A percentile compares a stretch with the other conserved stretches of the same genome.
phyloP scores from a whole-genome alignment of 2,329 filamentous ascomycete species.

The Fusarium mangiferae region DNA sequence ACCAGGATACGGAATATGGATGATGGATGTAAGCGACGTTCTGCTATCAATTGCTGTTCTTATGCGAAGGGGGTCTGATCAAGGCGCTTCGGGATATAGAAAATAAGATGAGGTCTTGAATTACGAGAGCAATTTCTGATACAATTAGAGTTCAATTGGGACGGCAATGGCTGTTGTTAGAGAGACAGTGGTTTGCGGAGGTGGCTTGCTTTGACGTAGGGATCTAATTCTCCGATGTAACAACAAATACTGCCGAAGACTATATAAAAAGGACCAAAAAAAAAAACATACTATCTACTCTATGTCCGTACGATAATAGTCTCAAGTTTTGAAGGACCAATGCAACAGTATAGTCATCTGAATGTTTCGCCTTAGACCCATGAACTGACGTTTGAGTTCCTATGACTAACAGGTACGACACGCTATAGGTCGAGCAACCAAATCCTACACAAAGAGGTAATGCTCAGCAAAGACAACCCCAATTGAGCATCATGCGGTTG shows the following conservation, averaged over 20 bases:
- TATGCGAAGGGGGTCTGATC: background rate
- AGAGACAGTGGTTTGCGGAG: background rate
- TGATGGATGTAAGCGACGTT: slow-evolving; percentile 4
- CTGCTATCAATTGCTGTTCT: background rate
- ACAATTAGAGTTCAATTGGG: background rate
- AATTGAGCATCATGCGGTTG: slow-evolving; percentile 13
- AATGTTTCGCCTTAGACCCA: background rate
- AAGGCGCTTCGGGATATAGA: background rate
- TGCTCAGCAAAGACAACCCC: background rate
- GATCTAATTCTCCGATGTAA: background rate
- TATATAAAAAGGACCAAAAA: background rate
- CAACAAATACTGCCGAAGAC: background rate
- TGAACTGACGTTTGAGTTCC: slow-evolving; percentile 14
- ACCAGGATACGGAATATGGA: slow-evolving; percentile 3
- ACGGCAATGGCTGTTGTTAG: background rate
- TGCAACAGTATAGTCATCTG: background rate
- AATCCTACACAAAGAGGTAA: background rate
- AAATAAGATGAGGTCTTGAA: background rate
- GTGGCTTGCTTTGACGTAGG: background rate
- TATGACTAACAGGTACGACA: slow-evolving; percentile 14
- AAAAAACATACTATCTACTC: background rate
- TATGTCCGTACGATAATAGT: background rate
- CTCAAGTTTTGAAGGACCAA: background rate
- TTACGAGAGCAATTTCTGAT: background rate
- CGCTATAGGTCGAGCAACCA: background rate